phyloP scores from a whole-genome alignment of 2,329 filamentous ascomycete species.

The Talaromyces islandicus region DNA sequence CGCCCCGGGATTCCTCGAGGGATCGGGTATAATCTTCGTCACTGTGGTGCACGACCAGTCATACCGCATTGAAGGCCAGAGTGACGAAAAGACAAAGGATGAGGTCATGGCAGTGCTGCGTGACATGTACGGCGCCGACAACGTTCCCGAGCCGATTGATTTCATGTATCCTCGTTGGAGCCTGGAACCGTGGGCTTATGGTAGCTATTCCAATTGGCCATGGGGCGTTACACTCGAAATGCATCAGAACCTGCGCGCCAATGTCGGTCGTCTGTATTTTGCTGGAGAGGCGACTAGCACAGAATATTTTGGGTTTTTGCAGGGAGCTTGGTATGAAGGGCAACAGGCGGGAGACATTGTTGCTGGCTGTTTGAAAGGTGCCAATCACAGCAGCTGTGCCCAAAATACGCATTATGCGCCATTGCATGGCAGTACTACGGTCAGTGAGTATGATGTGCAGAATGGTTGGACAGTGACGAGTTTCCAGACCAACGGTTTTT shows the following conservation, averaged over 20 bases:
- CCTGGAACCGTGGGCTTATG: conserved; percentile 46
- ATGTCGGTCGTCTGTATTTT: conserved; percentile 56
- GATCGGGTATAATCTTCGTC: conserved; percentile 60
- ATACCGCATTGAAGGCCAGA: conserved; percentile 54
- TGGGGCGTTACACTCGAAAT: conserved; percentile 56
- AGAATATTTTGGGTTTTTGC: conserved; percentile 61
- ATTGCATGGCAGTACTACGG: conserved; percentile 3
- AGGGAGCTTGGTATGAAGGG: conserved; percentile 57
- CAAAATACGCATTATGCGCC: conserved; percentile 5
- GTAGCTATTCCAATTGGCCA: conserved; percentile 65
- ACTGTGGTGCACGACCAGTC: conserved; percentile 55
- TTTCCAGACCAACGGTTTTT: conserved; percentile 8
- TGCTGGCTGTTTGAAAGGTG: conserved; percentile 5
- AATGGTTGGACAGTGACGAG: conserved; percentile 11
- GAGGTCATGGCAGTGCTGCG: conserved; percentile 55
- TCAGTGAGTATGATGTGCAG: conserved; percentile 3
- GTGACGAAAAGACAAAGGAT: conserved; percentile 51
- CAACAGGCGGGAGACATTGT: conserved; percentile 37
- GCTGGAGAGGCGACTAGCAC: conserved; percentile 60
- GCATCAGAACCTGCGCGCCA: conserved; percentile 64
- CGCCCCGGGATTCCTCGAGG: conserved; percentile 52
- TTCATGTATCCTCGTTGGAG: conserved; percentile 60
- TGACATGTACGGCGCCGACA: conserved; percentile 54
- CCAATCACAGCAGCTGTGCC: not conserved
- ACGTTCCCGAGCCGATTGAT: conserved; percentile 53